Evolutionary conservation across 1,139 yeast species (phyloP).

Genomic region (Yamadazyma songkhlaensis): DNA sequence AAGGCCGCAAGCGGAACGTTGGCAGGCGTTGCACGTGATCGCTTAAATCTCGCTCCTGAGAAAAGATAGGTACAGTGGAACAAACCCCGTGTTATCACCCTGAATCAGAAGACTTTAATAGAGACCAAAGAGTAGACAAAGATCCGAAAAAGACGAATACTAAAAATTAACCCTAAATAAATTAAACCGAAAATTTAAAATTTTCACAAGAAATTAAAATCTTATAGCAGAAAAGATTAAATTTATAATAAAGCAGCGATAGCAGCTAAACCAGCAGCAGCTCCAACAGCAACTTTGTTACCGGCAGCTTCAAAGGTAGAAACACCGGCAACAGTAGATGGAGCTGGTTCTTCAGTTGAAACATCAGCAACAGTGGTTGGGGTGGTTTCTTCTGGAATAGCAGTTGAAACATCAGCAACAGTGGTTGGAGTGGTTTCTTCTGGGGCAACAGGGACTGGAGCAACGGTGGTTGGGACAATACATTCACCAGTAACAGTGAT

Average conservation of each 20-base stretch:
- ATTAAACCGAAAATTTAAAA: background rate
- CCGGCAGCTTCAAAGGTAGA: slow-evolving; percentile 17
- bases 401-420: slow-evolving; percentile 6
- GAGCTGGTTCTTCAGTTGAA: slow-evolving; percentile 9
- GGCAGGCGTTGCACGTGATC: no score
- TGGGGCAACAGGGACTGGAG: slow-evolving; percentile 17
- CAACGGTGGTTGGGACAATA: slow-evolving; percentile 42
- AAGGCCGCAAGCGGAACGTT: no score
- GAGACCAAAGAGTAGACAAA: background rate
- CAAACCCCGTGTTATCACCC: no score
- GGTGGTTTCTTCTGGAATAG: slow-evolving; percentile 2
- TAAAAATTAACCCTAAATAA: slow-evolving; percentile 1
- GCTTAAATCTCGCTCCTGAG: no score
- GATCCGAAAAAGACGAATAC: background rate
- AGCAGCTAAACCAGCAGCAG: slow-evolving; percentile 17
- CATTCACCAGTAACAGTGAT: slow-evolving; percentile 45
- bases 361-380: slow-evolving; percentile 9
- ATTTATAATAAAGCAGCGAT: slow-evolving; percentile 16
- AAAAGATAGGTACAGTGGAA: no score
- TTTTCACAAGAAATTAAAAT: background rate
- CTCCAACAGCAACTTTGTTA: slow-evolving; percentile 16
- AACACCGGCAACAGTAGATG: background rate
- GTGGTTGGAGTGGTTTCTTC: slow-evolving; percentile 8
- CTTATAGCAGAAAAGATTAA: background rate
- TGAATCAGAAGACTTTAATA: no score